These are phyloP conservation scores for Buxus sempervirens DNA, from an alignment of 164 flowering plant species.

Conservation along the genomic window DNA sequence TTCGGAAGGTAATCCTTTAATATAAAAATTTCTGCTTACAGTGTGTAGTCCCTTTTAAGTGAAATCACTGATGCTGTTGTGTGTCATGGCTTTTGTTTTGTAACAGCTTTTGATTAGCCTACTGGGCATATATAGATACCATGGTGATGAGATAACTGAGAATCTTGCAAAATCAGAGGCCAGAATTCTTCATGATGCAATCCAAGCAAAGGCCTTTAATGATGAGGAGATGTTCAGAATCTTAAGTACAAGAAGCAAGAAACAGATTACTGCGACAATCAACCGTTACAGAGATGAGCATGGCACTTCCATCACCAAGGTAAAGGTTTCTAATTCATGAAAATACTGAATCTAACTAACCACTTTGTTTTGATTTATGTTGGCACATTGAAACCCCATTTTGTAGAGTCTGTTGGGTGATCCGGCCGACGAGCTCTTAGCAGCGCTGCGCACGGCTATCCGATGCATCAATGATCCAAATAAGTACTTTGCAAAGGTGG, in stretches of 20 bases:
- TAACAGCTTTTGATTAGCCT: slow-evolving; percentile 44
- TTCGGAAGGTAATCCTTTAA: slow-evolving; percentile 45
- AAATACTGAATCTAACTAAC: background rate
- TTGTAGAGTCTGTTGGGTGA: slow-evolving; percentile 48
- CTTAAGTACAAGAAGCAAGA: slow-evolving; percentile 67
- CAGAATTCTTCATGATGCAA: slow-evolving; percentile 34
- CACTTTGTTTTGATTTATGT: background rate
- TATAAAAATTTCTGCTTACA: background rate
- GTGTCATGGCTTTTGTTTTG: background rate
- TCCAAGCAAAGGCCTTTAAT: slow-evolving; percentile 42
- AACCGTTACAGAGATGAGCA: slow-evolving; percentile 55
- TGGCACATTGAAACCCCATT: background rate
- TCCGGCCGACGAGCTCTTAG: slow-evolving; percentile 41
- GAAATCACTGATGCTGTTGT: slow-evolving; percentile 3
- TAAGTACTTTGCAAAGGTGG: slow-evolving; percentile 71
- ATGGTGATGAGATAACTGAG: slow-evolving; percentile 59
- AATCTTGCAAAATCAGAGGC: slow-evolving; percentile 67
- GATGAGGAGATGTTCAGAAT: slow-evolving; percentile 75
- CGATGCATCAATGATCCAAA: slow-evolving; percentile 54
- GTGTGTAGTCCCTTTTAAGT: background rate
- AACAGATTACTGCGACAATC: slow-evolving; percentile 71
- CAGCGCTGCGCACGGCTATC: slow-evolving; percentile 45
- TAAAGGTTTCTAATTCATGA: slow-evolving; percentile 10
- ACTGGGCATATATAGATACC: slow-evolving; percentile 37
- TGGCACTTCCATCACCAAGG: slow-evolving; percentile 71